phyloP scores from a whole-genome alignment of 192 early-diverging fungal species.

The Gonapodya sp. region DNA sequence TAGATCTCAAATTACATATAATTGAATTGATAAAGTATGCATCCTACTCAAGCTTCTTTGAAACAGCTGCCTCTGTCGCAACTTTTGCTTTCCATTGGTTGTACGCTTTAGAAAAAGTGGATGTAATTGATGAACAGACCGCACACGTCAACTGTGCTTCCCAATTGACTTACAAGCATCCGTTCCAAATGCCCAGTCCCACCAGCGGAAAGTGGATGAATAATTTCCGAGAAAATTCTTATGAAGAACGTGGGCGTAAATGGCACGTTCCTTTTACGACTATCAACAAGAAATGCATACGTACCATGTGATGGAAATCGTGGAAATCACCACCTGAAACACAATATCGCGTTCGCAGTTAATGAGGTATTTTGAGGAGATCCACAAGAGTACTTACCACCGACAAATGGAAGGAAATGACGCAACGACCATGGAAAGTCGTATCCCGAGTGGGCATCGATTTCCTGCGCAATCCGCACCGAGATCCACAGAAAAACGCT shows the following conservation, averaged over 20 bases:
- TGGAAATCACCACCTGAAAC: slow-evolving; percentile 91
- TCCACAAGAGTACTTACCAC: neutral
- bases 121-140: neutral
- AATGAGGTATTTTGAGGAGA: neutral
- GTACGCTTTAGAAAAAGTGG: neutral
- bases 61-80: neutral
- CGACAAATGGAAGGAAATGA: slow-evolving; percentile 61
- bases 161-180: slow-evolving; percentile 54
- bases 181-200: slow-evolving; percentile 82
- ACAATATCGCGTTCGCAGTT: no score
- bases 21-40: no score
- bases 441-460: slow-evolving; percentile 89
- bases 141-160: neutral
- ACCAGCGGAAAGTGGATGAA: slow-evolving; percentile 77
- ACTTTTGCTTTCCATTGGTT: neutral
- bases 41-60: neutral
- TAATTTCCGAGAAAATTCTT: slow-evolving; percentile 32
- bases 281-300: neutral
- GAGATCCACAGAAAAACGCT: slow-evolving; percentile 81
- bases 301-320: slow-evolving; percentile 80
- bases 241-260: slow-evolving; percentile 63
- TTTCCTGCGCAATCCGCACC: slow-evolving; percentile 66
- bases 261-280: slow-evolving; percentile 13
- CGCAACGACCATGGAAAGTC: slow-evolving; percentile 92
- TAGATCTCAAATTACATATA: no score